Percentiles rank a stretch among this genome's conserved stretches.
Conservation (phyloP, 371 early-diverging fungal genomes). For the Mortierella sp. region DNA sequence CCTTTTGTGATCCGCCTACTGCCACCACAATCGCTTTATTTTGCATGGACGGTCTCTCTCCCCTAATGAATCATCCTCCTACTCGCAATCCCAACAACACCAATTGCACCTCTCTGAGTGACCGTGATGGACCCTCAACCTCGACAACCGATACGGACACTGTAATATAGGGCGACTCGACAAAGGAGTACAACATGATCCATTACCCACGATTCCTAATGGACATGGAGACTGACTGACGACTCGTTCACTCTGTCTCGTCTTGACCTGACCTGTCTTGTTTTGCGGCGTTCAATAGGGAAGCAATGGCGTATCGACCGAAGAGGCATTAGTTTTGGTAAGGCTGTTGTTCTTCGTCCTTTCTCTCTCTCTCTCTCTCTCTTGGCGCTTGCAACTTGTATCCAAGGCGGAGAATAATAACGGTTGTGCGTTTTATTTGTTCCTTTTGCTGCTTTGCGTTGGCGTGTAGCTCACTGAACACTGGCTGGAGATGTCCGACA, state of each 20-base stretch:
- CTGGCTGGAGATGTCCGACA: conserved; percentile 59
- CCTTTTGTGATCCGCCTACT: too few relatives aligned
- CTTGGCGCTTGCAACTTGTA: background rate
- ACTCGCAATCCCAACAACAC: background rate
- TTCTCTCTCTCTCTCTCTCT: background rate
- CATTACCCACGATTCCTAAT: too few relatives aligned
- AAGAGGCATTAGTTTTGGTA: conserved; percentile 48
- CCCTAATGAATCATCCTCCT: background rate
- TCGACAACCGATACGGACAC: background rate
- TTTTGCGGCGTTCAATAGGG: conserved; percentile 23
- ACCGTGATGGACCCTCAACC: background rate
- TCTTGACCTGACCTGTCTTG: background rate
- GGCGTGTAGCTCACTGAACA: conserved; percentile 56
- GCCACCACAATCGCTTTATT: too few relatives aligned
- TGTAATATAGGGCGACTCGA: background rate
- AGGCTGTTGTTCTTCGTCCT: background rate
- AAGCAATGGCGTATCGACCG: conserved; percentile 25
- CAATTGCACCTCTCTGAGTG: background rate
- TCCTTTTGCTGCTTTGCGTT: background rate
- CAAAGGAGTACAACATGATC: too few relatives aligned
- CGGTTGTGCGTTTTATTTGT: background rate
- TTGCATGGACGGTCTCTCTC: too few relatives aligned
- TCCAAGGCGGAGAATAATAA: background rate
- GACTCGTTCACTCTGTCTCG: background rate
- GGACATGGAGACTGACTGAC: too few relatives aligned